phyloP scores from a whole-genome alignment of 768 basidiomycete species.

The Cystobasidium onofrii region DNA sequence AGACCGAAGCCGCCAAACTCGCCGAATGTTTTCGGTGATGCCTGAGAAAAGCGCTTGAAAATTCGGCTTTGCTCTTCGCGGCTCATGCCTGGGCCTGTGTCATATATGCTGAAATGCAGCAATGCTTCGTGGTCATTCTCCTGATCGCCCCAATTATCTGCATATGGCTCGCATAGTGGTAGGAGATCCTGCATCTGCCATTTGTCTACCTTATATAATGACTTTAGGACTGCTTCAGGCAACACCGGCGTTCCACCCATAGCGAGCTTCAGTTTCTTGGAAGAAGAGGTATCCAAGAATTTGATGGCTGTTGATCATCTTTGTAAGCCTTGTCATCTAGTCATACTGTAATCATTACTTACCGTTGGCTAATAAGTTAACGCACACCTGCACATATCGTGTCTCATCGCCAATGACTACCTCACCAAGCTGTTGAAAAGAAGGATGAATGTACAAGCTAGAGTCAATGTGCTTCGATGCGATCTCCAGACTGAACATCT shows the following conservation, averaged over 20 bases:
- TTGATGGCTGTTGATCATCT: conserved; percentile 20
- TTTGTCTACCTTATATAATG: background rate
- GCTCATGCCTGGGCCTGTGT: conserved; percentile 30
- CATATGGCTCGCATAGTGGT: conserved; percentile 17
- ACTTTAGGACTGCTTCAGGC: background rate
- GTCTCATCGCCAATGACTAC: conserved; percentile 23
- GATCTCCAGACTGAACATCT: conserved; percentile 31
- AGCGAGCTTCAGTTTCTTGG: background rate
- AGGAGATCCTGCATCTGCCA: conserved; percentile 7
- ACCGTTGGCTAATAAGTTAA: conserved; percentile 24
- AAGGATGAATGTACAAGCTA: conserved; percentile 1
- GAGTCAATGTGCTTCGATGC: conserved; percentile 21
- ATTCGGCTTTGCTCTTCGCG: conserved; percentile 27
- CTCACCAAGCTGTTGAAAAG: background rate
- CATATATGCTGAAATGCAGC: conserved; percentile 21
- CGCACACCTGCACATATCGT: conserved; percentile 24
- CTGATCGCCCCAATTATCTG: background rate
- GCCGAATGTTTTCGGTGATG: conserved; percentile 31
- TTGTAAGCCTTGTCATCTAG: background rate
- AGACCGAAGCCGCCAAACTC: conserved; percentile 33
- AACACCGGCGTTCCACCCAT: conserved; percentile 23
- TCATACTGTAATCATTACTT: background rate
- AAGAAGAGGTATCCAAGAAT: conserved; percentile 5
- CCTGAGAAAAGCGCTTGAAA: conserved; percentile 32
- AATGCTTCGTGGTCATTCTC: background rate